phyloP scores from a whole-genome alignment of 2,329 filamentous ascomycete genomes.

The Orbilia ellipsospora region DNA sequence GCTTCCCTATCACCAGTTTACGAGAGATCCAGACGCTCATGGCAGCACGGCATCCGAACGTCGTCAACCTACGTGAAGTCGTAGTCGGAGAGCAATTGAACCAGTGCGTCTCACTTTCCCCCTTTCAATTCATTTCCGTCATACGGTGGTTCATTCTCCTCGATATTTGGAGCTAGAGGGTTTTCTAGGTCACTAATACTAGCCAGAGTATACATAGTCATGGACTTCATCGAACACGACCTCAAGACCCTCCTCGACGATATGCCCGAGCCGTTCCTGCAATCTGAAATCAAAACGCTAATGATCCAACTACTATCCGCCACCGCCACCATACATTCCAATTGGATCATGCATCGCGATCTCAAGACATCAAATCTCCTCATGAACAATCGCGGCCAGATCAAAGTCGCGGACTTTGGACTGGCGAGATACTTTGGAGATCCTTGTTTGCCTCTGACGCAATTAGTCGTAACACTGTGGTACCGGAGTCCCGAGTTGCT shows the following conservation, averaged over 20 bases:
- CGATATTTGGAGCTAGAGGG: too few relatives aligned
- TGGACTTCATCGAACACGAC: constrained; percentile 98
- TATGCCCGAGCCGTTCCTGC: constrained; percentile 92
- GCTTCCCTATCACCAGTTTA: constrained; percentile 89
- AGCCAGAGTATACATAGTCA: constrained; percentile 85
- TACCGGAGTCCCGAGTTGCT: constrained; percentile 93
- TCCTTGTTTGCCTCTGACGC: constrained; percentile 79
- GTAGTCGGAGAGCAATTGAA: constrained; percentile 76
- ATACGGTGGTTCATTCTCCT: constrained; percentile 47
- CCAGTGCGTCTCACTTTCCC: constrained; percentile 65
- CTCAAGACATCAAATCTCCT: constrained; percentile 94
- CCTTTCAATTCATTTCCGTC: background rate
- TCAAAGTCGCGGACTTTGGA: constrained; percentile 97
- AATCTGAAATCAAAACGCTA: constrained; percentile 91
- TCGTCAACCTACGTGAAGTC: constrained; percentile 84
- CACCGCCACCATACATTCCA: constrained; percentile 83
- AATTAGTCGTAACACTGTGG: constrained; percentile 96
- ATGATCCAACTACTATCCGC: constrained; percentile 84
- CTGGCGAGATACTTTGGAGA: constrained; percentile 92
- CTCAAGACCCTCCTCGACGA: constrained; percentile 91
- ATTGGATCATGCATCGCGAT: constrained; percentile 93
- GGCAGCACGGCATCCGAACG: constrained; percentile 79
- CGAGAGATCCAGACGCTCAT: constrained; percentile 92
- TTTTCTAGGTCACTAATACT: constrained; percentile 57
- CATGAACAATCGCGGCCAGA: constrained; percentile 90